Percentiles rank a stretch among this genome's conserved stretches.
These are phyloP conservation scores for Myxozyma kluyveri DNA, from an alignment of 805 yeast genomes.

Conservation along the genomic window DNA sequence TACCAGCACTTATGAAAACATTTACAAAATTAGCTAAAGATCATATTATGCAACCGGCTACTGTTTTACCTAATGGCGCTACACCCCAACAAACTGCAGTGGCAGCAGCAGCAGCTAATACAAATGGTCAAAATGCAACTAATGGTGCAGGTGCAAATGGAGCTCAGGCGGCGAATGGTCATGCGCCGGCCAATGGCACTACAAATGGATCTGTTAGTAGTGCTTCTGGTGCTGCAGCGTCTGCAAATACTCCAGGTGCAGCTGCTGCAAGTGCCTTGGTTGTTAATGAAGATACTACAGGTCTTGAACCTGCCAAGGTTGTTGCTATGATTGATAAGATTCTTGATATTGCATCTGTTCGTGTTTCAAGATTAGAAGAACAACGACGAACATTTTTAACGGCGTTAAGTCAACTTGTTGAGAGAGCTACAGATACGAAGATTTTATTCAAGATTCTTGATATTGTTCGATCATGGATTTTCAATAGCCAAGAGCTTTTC, in stretches of 20 bases:
- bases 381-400: constrained; percentile 87
- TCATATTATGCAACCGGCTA: constrained; percentile 68
- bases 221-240: constrained; percentile 3
- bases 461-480: constrained; percentile 86
- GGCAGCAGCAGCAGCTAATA: constrained; percentile 9
- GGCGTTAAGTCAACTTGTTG: constrained; percentile 83
- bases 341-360: constrained; percentile 69
- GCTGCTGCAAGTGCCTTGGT: constrained; percentile 10
- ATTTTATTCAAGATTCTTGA: constrained; percentile 70
- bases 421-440: constrained; percentile 75
- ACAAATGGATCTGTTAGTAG: background rate
- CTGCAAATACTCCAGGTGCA: constrained; percentile 23
- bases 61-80: too few species aligned
- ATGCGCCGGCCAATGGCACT: constrained; percentile 6
- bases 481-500: constrained; percentile 74
- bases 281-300: constrained; percentile 38
- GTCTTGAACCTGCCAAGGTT: constrained; percentile 76
- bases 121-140: background rate
- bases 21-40: constrained; percentile 87
- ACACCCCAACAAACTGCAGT: constrained; percentile 39
- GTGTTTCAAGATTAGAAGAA: constrained; percentile 87
- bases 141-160: constrained; percentile 10
- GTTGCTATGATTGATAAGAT: constrained; percentile 73
- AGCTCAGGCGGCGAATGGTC: constrained; percentile 9
- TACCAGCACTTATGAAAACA: constrained; percentile 78